phyloP scores from a whole-genome alignment of 345 rosid species.

The Salix koriyanagi region DNA sequence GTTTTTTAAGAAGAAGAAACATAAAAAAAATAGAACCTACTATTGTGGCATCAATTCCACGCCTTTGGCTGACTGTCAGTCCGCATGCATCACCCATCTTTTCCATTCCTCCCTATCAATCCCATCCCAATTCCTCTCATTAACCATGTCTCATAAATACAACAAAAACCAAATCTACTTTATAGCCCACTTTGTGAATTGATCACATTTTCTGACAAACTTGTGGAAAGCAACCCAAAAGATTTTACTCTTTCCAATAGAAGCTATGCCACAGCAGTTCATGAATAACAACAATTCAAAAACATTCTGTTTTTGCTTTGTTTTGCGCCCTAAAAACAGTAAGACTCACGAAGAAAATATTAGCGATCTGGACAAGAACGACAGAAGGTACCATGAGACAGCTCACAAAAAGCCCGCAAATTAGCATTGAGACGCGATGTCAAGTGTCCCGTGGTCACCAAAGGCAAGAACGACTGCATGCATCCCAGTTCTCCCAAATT shows the following conservation, averaged over 20 bases:
- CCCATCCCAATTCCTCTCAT: conserved; percentile 55
- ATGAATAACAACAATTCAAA: conserved; percentile 18
- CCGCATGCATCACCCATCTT: conserved; percentile 86
- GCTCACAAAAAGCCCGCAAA: conserved; percentile 78
- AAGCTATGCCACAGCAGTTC: conserved; percentile 12
- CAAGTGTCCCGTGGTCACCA: conserved; percentile 44
- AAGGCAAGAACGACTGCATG: conserved; percentile 64
- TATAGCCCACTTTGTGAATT: not conserved
- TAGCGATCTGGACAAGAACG: conserved; percentile 99
- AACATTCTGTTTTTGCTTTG: conserved; percentile 8
- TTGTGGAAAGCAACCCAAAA: not conserved
- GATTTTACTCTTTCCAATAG: not conserved
- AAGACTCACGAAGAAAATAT: conserved; percentile 84
- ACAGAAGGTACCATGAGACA: conserved; percentile 95
- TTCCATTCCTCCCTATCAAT: conserved; percentile 76
- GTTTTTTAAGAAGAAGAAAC: conserved; percentile 15
- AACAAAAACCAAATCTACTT: conserved; percentile 12
- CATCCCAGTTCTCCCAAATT: conserved; percentile 81
- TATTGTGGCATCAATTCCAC: conserved; percentile 53
- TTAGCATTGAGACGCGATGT: conserved; percentile 67
- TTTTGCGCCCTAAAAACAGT: conserved; percentile 44
- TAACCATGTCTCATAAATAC: conserved; percentile 23
- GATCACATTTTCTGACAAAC: not conserved
- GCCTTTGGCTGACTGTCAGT: conserved; percentile 69
- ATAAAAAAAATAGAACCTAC: conserved; percentile 59